phyloP scores from a whole-genome alignment of 805 yeast species.

The Henningerozyma blattae region DNA sequence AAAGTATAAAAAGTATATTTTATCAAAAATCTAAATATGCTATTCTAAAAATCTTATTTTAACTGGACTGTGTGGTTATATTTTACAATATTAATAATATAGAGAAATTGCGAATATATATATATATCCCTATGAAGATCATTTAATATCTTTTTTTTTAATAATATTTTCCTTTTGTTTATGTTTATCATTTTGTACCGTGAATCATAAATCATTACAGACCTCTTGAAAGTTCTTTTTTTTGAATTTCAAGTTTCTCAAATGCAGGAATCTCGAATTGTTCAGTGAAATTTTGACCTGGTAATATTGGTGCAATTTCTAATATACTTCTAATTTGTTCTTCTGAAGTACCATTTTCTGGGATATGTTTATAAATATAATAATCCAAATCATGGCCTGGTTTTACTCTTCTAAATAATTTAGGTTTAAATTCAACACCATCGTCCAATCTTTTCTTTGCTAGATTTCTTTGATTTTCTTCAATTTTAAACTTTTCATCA shows the following conservation, averaged over 20 bases:
- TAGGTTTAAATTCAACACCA: constrained; percentile 73
- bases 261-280: constrained; percentile 60
- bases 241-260: constrained; percentile 32
- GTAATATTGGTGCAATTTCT: constrained; percentile 65
- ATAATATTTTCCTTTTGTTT: neutral
- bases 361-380: constrained; percentile 52
- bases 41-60: neutral
- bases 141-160: too few relatives aligned
- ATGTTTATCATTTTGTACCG: too few relatives aligned
- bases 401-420: constrained; percentile 46
- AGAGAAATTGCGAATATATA: neutral
- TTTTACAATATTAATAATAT: too few relatives aligned
- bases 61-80: neutral
- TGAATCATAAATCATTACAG: neutral
- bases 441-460: constrained; percentile 68
- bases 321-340: constrained; percentile 44
- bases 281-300: constrained; percentile 62
- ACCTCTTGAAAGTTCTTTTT: neutral
- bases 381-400: constrained; percentile 45
- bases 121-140: too few relatives aligned
- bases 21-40: too few relatives aligned
- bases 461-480: constrained; percentile 66
- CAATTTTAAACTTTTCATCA: constrained; percentile 75
- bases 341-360: constrained; percentile 32
- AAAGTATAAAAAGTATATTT: too few relatives aligned